These are phyloP conservation scores for Ceratocystis colombiana DNA, from an alignment of 2,329 filamentous ascomycete genomes.

Conservation along the genomic window DNA sequence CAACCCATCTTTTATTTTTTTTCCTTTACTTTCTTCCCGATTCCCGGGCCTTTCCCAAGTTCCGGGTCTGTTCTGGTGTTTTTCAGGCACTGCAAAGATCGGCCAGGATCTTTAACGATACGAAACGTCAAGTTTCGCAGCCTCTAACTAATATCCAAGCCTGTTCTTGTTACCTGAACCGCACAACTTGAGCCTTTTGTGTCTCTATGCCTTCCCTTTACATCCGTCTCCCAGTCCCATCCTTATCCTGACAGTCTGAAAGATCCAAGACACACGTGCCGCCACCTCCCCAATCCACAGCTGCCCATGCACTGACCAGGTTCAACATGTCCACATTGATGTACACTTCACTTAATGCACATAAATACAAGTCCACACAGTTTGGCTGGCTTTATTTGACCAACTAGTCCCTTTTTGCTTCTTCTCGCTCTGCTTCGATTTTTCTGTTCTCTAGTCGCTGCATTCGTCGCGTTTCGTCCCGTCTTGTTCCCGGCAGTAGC, in stretches of 20 bases:
- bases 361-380: neutral
- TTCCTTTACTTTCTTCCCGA: neutral
- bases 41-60: neutral
- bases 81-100: neutral
- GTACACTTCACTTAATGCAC: constrained; percentile 6
- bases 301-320: constrained; percentile 3
- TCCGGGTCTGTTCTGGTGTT: neutral
- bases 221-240: neutral
- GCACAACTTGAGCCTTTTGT: neutral
- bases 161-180: neutral
- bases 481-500: no score
- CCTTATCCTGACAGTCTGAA: neutral
- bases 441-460: neutral
- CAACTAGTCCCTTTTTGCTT: neutral
- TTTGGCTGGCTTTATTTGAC: neutral
- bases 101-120: constrained; percentile 3
- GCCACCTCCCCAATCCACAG: neutral
- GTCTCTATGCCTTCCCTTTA: neutral
- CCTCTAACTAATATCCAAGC: neutral
- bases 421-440: neutral
- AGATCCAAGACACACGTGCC: constrained; percentile 6
- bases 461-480: no score
- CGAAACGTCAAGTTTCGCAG: constrained; percentile 8
- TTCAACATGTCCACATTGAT: neutral
- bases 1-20: neutral